Conservation (phyloP, 805 yeast species). For the Kluyveromyces starmeri region DNA sequence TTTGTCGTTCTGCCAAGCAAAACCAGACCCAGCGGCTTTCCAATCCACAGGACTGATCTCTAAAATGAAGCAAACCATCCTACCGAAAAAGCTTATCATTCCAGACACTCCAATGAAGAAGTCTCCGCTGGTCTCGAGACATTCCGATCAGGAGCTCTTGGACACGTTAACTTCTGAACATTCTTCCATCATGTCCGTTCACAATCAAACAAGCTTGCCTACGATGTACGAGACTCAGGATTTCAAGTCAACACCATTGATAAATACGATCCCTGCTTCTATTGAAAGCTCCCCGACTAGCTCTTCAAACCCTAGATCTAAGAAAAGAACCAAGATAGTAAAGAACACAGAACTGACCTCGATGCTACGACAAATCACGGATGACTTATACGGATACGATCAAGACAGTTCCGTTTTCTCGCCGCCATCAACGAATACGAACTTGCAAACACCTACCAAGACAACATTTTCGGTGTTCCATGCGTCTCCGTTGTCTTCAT, state of each 20-base stretch:
- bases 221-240: constrained; percentile 1
- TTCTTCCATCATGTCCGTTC: constrained; percentile 9
- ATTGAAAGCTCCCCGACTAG: constrained; percentile 7
- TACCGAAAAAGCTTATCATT: constrained; percentile 19
- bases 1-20: constrained; percentile 11
- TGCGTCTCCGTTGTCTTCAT: constrained; percentile 13
- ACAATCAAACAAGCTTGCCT: constrained; percentile 11
- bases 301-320: constrained; percentile 7
- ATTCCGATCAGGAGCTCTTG: constrained; percentile 5
- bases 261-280: constrained; percentile 5
- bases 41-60: constrained; percentile 23
- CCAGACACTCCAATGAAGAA: constrained; percentile 29
- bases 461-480: not conserved
- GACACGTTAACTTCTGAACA: constrained; percentile 4
- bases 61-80: constrained; percentile 14
- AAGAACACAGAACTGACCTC: constrained; percentile 26
- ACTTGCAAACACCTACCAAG: constrained; percentile 11
- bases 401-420: constrained; percentile 8
- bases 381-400: constrained; percentile 28
- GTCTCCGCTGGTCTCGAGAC: constrained; percentile 18
- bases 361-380: constrained; percentile 29
- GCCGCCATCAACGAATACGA: constrained; percentile 7
- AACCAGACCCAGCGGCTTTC: constrained; percentile 24
- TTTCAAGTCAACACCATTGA: constrained; percentile 7
- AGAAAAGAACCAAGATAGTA: constrained; percentile 21